Conservation (phyloP, 2,329 filamentous ascomycete genomes). For the Pestalotiopsis sp. region DNA sequence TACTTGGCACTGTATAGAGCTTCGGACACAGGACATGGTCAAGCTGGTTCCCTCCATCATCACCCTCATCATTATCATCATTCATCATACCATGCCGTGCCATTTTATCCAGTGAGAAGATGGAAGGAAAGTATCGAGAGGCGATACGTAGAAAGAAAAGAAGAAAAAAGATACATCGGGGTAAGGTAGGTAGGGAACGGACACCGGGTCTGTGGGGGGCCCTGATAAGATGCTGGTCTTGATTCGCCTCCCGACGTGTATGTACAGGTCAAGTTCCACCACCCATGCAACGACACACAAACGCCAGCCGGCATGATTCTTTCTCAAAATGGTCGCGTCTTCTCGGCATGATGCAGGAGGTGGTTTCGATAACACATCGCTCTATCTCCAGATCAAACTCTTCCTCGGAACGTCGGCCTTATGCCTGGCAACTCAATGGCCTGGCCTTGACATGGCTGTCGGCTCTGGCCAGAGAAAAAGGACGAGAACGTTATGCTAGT, state of each 20-base stretch:
- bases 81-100: background rate
- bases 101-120: background rate
- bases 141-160: background rate
- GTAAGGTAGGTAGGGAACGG: background rate
- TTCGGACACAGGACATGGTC: too few species aligned
- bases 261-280: background rate
- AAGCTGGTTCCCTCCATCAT: too few species aligned
- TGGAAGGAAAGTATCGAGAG: background rate
- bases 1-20: too few species aligned
- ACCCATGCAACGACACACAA: background rate
- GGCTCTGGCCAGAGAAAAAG: background rate
- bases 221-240: slow-evolving; percentile 6
- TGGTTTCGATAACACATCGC: background rate
- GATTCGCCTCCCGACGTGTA: background rate
- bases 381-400: background rate
- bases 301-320: slow-evolving; percentile 2
- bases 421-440: background rate
- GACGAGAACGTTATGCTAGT: too few species aligned
- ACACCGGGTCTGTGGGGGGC: slow-evolving; percentile 7
- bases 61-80: background rate
- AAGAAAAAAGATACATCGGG: background rate
- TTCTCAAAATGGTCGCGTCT: background rate
- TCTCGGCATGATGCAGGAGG: background rate
- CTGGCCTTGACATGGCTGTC: background rate
- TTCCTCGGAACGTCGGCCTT: background rate